Conservation (phyloP, 2,329 filamentous ascomycete genomes). For the Penicillium glabrum region DNA sequence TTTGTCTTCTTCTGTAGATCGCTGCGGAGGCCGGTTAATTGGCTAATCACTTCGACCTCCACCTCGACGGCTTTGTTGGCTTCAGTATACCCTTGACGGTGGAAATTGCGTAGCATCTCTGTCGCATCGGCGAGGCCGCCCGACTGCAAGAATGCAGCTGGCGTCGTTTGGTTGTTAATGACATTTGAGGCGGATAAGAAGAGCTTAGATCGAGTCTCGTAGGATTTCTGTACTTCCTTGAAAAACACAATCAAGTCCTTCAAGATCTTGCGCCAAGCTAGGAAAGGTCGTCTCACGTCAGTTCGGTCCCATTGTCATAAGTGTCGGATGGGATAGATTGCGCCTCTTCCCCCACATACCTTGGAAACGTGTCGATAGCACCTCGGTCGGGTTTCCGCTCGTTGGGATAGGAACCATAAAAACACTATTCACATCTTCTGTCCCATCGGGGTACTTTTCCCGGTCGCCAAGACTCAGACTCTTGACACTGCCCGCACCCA, state of each 20-base stretch:
- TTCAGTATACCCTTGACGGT: slow-evolving; percentile 76
- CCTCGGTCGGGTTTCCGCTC: slow-evolving; percentile 80
- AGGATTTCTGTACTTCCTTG: slow-evolving; percentile 83
- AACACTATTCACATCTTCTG: slow-evolving; percentile 72
- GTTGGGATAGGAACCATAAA: slow-evolving; percentile 91
- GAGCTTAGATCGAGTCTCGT: slow-evolving; percentile 81
- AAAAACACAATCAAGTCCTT: slow-evolving; percentile 95
- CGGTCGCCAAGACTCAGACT: slow-evolving; percentile 73
- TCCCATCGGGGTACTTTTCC: slow-evolving; percentile 48
- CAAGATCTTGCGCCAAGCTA: slow-evolving; percentile 91
- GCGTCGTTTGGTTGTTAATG: slow-evolving; percentile 75
- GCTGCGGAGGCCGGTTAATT: slow-evolving; percentile 78
- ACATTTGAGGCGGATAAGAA: slow-evolving; percentile 80
- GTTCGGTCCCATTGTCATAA: not conserved
- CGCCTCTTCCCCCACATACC: slow-evolving; percentile 52
- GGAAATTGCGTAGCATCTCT: slow-evolving; percentile 76
- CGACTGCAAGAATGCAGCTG: slow-evolving; percentile 72
- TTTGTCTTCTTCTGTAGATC: slow-evolving; percentile 97
- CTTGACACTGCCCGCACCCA: slow-evolving; percentile 81
- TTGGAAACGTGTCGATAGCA: slow-evolving; percentile 84
- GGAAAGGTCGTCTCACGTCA: not conserved
- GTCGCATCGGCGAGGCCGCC: slow-evolving; percentile 87
- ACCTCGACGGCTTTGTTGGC: slow-evolving; percentile 87
- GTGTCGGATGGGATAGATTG: not conserved
- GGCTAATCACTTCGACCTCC: slow-evolving; percentile 85